Base-by-base conservation (phyloP, 2,329 filamentous ascomycete species). In the Ascosphaera apis region DNA sequence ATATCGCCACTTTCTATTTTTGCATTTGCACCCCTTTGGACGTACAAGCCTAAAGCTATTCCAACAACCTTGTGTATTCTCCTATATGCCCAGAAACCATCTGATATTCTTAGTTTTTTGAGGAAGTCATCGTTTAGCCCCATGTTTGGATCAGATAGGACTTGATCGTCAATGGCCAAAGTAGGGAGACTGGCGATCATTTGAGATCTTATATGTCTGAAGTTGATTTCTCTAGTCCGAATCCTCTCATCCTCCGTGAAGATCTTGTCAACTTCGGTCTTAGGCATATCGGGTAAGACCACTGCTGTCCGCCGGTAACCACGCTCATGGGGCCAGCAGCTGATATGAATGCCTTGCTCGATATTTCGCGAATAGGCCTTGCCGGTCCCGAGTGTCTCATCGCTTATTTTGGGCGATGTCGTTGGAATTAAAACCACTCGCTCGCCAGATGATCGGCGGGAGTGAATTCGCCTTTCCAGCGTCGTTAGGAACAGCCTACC, bases 401-500 rank as follows among this genome's bases (percentile, higher is more conserved):
- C 60, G 35, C 66, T 52, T 12, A 66, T 61, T 13, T 63, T 62
- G 1, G 62, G 64, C 16, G 72, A 65, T 7, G 76, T 76, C 4
- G 79, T 82, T n/a, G 84, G 88, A 21, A 95, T 56, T 13, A 93
- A 65, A 37, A 84, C 66, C 36, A 92, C 66, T 40, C 68, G 69
- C 44, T 73, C 67, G 3, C 83, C 83, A 28, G 69, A 64, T 37
- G 66, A 64, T 62, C 84, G 77, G 39, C 75, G 66, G 40, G 69
- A 67, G 45, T 84, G 75, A 17, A 91, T 69, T 4, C 77, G 62
- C 34, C 69, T 66, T 36, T 79, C 72, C 9, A 98, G 57, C 39
- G 75, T 71, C 30, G 63, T 59, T 5, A 93, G 57, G 21, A 95
- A 67, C 15, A 67, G 64, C 2, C 68, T 63, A 8, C 82, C 81